Evolutionary conservation across 129 eudicot species (phyloP), one percentile per base, ranked within the genome.

Genomic region (Centaurea solstitialis): DNA sequence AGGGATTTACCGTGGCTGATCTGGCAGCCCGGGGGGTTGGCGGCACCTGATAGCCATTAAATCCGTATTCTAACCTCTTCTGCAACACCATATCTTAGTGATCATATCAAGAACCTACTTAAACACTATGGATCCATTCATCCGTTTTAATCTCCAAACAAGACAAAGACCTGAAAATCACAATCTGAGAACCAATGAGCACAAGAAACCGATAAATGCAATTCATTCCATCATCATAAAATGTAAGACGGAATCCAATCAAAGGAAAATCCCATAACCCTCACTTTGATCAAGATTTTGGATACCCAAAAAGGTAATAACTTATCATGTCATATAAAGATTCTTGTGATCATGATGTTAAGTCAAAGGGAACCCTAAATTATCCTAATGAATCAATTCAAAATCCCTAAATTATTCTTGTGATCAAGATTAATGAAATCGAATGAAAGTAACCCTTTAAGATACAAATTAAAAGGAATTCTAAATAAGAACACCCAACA

Each of bases 21-120:
- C 99, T 87, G 81, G 97, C 82, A 70, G 97, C 99, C 76, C 92
- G 89, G 26, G 99, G 99, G 68, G 85, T 89, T 67, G 89, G 93
- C 74, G 97, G 98, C 79, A 88, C 92, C 84, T 87, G 93, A 76
- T 91, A 93, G 80, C 98, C 97, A 75, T 86, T 79, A 85, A 96
- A 91, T 85, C 97, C 99, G 74, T 91, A 91, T 76, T 91, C 89
- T 85, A 93, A 87, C 82, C 93, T 81, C 86, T 91, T 93, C 83
- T 91, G 95, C 84, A 91, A 82, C 89, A 79, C 93, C 96, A 96
- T 96, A 80, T 85, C 86, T 86, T 83, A 84, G 91, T 81, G 83
- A 92, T 79, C 86, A 83, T 83, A 86, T 88, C 97, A 88, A 69
- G 81, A 75, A 62, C 59, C 79, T 79, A 75, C 81, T 67, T 64